A percentile compares a stretch with the other conserved stretches of the same genome.
phyloP scores from a whole-genome alignment of 2,329 filamentous ascomycete species.

The Colletotrichum falcatum region DNA sequence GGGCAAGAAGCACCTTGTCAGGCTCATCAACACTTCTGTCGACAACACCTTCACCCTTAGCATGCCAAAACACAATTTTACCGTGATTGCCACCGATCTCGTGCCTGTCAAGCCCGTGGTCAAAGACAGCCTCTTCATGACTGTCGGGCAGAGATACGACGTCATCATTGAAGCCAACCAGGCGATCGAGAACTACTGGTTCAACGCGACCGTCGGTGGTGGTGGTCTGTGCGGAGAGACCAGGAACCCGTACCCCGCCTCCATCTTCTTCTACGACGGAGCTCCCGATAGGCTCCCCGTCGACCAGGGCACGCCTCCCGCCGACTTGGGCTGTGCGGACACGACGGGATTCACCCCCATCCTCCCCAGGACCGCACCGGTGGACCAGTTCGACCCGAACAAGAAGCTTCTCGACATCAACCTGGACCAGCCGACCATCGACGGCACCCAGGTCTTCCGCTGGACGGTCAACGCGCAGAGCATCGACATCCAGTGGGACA shows the following conservation, averaged over 20 bases:
- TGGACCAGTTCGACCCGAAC: constrained; percentile 45
- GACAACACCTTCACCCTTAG: constrained; percentile 61
- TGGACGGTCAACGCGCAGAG: constrained; percentile 50
- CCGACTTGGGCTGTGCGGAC: constrained; percentile 42
- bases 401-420: constrained; percentile 43
- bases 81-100: constrained; percentile 65
- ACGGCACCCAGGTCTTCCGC: constrained; percentile 40
- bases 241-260: constrained; percentile 49
- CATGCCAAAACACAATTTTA: constrained; percentile 64
- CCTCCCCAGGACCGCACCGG: constrained; percentile 44
- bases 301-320: constrained; percentile 43
- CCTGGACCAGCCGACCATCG: constrained; percentile 40
- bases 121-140: constrained; percentile 62
- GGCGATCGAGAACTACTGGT: constrained; percentile 55
- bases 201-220: constrained; percentile 51
- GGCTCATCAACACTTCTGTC: constrained; percentile 64
- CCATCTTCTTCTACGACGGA: constrained; percentile 53
- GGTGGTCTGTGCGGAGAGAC: constrained; percentile 48
- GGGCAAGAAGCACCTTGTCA: constrained; percentile 62
- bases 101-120: constrained; percentile 64
- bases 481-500: constrained; percentile 54
- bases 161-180: constrained; percentile 53
- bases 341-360: constrained; percentile 43
- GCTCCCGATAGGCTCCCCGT: constrained; percentile 48
- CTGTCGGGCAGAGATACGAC: constrained; percentile 59